phyloP scores from a whole-genome alignment of 208 protist genomes.

The Trypanosoma lewisi region DNA sequence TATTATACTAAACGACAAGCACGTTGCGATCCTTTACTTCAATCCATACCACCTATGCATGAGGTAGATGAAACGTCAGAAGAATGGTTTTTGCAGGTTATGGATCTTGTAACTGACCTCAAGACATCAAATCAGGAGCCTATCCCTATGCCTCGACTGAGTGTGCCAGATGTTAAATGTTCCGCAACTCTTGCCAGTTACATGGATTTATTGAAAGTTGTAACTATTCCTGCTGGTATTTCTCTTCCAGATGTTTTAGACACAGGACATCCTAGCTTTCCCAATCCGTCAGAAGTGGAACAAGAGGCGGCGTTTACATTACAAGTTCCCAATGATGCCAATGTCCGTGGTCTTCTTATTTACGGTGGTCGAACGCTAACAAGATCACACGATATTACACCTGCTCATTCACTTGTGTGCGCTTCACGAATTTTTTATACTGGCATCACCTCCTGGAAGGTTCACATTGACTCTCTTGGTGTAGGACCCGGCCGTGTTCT shows the following conservation, averaged over 20 bases:
- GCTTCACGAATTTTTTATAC: slow-evolving; percentile 26
- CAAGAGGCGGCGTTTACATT: slow-evolving; percentile 27
- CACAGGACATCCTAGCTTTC: slow-evolving; percentile 30
- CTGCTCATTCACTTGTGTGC: slow-evolving; percentile 22
- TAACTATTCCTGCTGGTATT: slow-evolving; percentile 25
- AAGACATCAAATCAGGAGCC: slow-evolving; percentile 16
- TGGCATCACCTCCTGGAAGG: slow-evolving; percentile 26
- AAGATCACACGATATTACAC: slow-evolving; percentile 8
- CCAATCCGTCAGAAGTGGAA: slow-evolving; percentile 16
- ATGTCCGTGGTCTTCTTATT: slow-evolving; percentile 23
- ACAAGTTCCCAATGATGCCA: slow-evolving; percentile 12
- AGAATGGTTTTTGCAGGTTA: slow-evolving; percentile 30
- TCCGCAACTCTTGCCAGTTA: slow-evolving; percentile 17
- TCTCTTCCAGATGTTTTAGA: slow-evolving; percentile 25
- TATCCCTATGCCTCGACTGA: slow-evolving; percentile 25
- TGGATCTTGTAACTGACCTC: slow-evolving; percentile 30
- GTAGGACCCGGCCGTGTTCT: slow-evolving; percentile 27
- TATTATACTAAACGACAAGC: slow-evolving; percentile 21
- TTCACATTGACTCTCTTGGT: slow-evolving; percentile 27
- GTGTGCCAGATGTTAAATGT: slow-evolving; percentile 22
- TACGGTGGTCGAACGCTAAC: slow-evolving; percentile 35
- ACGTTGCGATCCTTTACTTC: slow-evolving; percentile 22
- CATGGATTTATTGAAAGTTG: slow-evolving; percentile 28
- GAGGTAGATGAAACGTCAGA: slow-evolving; percentile 20
- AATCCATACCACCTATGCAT: slow-evolving; percentile 24